Base-by-base conservation (phyloP, 768 basidiomycete species). In the Termitomyces sp. region DNA sequence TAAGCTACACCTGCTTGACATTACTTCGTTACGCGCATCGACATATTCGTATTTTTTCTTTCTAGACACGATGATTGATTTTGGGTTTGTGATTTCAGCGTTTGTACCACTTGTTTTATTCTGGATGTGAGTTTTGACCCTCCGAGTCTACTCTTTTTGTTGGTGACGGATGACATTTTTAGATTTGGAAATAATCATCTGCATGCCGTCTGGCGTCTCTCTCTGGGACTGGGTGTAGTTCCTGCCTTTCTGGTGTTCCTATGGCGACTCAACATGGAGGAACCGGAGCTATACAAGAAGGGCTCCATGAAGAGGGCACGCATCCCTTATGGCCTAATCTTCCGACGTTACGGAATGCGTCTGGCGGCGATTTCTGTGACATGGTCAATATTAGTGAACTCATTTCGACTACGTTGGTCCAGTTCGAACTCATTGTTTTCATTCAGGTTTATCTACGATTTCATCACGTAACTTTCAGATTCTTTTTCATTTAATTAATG, bases 181-280 rank as follows among this genome's bases (percentile, higher is more conserved):
- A 90, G 87, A 62, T 93, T 88, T 58, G 89, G 90, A 32, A 63
- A 80, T 41, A 70, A 89, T 58, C 93, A 94, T 65, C 82, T 95
- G 42, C 81, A 88, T 26, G 88, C 88, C 2, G 88, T 92, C 4
- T 96, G 93, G 93, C 85, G 93, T 49, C 63, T 90, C 43, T 89
- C 92, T 21, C 79, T 96, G 10, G 93, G 90, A 32, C 79, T 96
- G 9, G 93, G 93, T 34, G 73, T 87, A 40, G 65, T 96, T 53
- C 93, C 93, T 35, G 93, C 93, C 6, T 60, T 83, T 12, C 79
- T 81, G 8, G 87, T 95, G n/a, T 83, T 95, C 63, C 62, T 91
- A 48, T 95, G 93, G 92, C 90, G 93, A 60, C 65, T 92, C 51
- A 81, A 77, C 57, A 92, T 95, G 88, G 78, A 84, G 28, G 90